A percentile compares a stretch with the other conserved stretches of the same genome.
Conservation (phyloP, 768 basidiomycete genomes). For the Boletus bicolor region DNA sequence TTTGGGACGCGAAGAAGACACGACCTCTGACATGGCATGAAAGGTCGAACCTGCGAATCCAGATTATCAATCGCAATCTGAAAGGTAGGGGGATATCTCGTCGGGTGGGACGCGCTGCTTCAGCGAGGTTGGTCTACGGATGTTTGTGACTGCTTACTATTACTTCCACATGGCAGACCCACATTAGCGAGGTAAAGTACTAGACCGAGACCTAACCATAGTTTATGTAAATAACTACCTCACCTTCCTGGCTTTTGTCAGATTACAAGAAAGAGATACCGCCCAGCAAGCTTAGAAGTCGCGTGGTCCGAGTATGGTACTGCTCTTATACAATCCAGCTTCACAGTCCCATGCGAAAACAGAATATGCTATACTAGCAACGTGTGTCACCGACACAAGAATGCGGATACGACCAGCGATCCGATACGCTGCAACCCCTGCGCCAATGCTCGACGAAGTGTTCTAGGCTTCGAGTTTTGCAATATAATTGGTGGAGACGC, state of each 20-base stretch:
- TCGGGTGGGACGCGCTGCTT: conserved; percentile 14
- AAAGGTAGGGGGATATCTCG: conserved; percentile 15
- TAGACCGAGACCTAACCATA: conserved; percentile 13
- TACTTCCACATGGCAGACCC: conserved; percentile 20
- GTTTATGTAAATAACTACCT: conserved; percentile 30
- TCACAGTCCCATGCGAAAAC: conserved; percentile 25
- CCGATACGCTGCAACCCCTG: conserved; percentile 26
- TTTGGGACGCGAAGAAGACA: conserved; percentile 20
- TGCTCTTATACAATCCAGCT: conserved; percentile 20
- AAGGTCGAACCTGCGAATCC: conserved; percentile 19
- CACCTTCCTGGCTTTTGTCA: conserved; percentile 9
- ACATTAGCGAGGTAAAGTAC: conserved; percentile 9
- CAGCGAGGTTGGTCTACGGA: conserved; percentile 20
- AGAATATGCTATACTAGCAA: conserved; percentile 5
- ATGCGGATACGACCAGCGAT: conserved; percentile 30
- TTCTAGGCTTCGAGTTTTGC: conserved; percentile 21
- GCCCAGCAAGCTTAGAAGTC: conserved; percentile 3
- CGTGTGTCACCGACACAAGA: conserved; percentile 29
- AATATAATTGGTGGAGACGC: conserved; percentile 18
- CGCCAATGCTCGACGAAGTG: conserved; percentile 24
- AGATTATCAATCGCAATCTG: conserved; percentile 15
- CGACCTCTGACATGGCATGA: conserved; percentile 27
- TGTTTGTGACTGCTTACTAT: conserved; percentile 36
- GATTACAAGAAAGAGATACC: conserved; percentile 12
- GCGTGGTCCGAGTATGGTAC: conserved; percentile 20